Base-by-base conservation (phyloP, 2,329 filamentous ascomycete genomes). In the Penicillium vulpinum region DNA sequence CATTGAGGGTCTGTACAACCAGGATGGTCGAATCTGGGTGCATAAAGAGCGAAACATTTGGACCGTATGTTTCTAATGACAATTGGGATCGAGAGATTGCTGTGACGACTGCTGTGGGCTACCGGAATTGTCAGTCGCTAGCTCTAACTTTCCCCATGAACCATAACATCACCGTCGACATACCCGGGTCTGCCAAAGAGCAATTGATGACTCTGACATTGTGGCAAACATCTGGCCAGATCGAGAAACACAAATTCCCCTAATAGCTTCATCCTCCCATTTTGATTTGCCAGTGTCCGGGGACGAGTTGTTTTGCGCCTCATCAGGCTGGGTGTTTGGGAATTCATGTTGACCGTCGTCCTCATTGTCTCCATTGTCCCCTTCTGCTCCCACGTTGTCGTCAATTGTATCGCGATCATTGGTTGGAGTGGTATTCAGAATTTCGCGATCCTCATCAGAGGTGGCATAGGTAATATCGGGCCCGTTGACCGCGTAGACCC, bases 111-210 rank as follows among this genome's bases (percentile, higher is more conserved):
- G 92, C 92, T 52, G 91, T 92, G 47, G 94, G 94, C 89, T 96
- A 38, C 36, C 35, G 24, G 7, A 22, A 21, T 28, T 72, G 50
- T 60, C 53, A 69, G 63, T 57, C 62, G 62, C 71, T 58, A 62
- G 62, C 59, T 28, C 60, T 43, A 46, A 55, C 41, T 13, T 18
- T 21, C 24, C 18, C 15, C 22, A 29, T 22, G 44, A 57, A 29
- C 40, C n/a, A 41, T 47, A 53, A 58, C 33, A 53, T 47, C 18
- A 41, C 7, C 41, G 21, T 46, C 47, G 45, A 68, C 80, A 58
- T 81, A 92, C 91, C 83, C 93, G 93, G 54, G 91, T 93, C 78
- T 99, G 94, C 94, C 94, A 99, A 64, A 99, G 83, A n/a, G 90
- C 91, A 73, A 99, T 85, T 13, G 90, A 89, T 2, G 90, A 90